Evolutionary conservation across 75 land plant genomes (phyloP).

Genomic region (Pseudotsuga menziesii): DNA sequence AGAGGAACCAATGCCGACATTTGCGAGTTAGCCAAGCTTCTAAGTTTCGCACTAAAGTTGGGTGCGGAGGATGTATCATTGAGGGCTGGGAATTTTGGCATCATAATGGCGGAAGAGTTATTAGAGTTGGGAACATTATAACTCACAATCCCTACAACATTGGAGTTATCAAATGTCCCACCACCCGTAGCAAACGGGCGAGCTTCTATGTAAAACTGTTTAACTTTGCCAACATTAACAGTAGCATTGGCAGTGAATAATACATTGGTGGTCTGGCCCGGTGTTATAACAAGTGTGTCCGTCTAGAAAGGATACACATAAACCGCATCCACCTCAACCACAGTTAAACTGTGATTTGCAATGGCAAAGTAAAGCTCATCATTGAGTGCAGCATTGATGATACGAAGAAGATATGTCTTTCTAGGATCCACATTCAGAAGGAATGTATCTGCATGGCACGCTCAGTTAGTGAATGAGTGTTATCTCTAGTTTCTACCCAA

Average conservation of each 20-base stretch:
- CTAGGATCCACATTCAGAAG: constrained; percentile 43
- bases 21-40: constrained; percentile 25
- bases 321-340: constrained; percentile 45
- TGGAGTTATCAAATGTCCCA: constrained; percentile 39
- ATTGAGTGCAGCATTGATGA: constrained; percentile 62
- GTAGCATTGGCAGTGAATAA: constrained; percentile 13
- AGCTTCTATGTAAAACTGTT: constrained; percentile 25
- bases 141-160: constrained; percentile 19
- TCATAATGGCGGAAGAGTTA: neutral
- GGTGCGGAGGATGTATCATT: constrained; percentile 27
- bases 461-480: too few species aligned
- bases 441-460: constrained; percentile 35
- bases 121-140: constrained; percentile 9
- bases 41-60: constrained; percentile 16
- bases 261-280: constrained; percentile 59
- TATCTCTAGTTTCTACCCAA: too few species aligned
- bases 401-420: constrained; percentile 50
- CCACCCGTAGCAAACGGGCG: constrained; percentile 24
- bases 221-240: constrained; percentile 4
- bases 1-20: constrained; percentile 37
- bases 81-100: constrained; percentile 35
- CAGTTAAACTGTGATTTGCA: constrained; percentile 50
- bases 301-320: constrained; percentile 42
- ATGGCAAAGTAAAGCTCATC: constrained; percentile 57
- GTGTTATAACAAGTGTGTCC: constrained; percentile 28